Evolutionary conservation across 768 basidiomycete genomes (phyloP), one percentile per base, ranked within the genome.

Genomic region (Lentinula aciculospora): DNA sequence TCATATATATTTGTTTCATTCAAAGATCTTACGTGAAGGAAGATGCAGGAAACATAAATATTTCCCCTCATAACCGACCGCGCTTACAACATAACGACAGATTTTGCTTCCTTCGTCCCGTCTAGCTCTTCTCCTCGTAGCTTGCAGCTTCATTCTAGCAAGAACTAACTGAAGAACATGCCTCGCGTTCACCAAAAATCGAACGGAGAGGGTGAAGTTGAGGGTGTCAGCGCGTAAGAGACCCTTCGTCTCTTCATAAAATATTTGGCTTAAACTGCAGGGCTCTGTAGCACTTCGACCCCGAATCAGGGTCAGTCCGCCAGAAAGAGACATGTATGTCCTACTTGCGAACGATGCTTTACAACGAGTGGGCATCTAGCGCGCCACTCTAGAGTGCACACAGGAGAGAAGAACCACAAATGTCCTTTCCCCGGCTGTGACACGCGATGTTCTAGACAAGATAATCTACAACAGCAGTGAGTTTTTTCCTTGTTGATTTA

Each of bases 341-440:
- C 70, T 1, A 84, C 81, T 4, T 95, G 93, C 71, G 78, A 84
- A 2, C 82, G 90, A 44, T 80, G 82, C 1, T 95, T 95, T 71
- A 92, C 91, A 55, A 95, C 93, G 25, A 88, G 86, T 60, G 94
- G 93, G 17, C 93, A 95, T 69, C 80, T 95, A 19, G 89, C 92
- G 0, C 82, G 93, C 47, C 93, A 95, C 67, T 80, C 88, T n/a
- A 78, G 92, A 56, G 88, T 94, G 12, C 93, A 95, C 73, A 95
- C 93, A 15, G 93, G 93, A 39, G 93, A 94, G 66, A 81, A 91
- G 61, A 94, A 94, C 72, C 91, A 94, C 75, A 89, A 85, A 59
- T 96, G 93, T 66, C 93, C 94, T 32, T 95, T 92, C 74, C 93
- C 94, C n/a, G 93, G 92, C 23, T 96, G 93, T 69, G 90, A 94